Conservation (phyloP, 805 yeast species). For the Pichia cephalocereana region DNA sequence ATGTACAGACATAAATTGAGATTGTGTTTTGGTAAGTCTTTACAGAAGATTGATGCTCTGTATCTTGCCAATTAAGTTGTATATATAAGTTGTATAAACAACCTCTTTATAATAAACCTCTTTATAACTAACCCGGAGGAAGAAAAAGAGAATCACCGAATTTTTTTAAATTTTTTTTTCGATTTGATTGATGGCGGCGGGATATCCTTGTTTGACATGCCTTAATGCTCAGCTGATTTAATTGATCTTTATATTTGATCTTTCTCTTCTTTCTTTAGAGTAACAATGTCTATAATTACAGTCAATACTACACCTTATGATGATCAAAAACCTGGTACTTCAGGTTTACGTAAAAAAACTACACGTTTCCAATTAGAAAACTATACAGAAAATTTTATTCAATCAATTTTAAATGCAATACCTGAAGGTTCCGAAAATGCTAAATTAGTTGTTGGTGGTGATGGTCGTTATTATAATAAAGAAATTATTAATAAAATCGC, state of each 20-base stretch:
- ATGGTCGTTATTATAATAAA: slow-evolving; percentile 87
- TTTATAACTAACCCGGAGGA: too few relatives aligned
- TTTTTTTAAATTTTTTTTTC: too few relatives aligned
- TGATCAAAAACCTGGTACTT: slow-evolving; percentile 97
- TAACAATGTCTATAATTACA: background rate
- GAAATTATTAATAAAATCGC: slow-evolving; percentile 74
- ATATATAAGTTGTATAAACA: too few relatives aligned
- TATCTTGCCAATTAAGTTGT: slow-evolving; percentile 26
- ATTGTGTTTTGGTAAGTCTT: slow-evolving; percentile 58
- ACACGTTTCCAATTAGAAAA: slow-evolving; percentile 65
- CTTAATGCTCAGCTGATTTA: background rate
- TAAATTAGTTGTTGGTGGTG: slow-evolving; percentile 89
- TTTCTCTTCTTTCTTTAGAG: too few relatives aligned
- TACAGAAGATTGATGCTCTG: slow-evolving; percentile 87
- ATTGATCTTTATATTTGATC: too few relatives aligned
- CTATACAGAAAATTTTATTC: slow-evolving; percentile 92
- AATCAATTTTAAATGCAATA: slow-evolving; percentile 72
- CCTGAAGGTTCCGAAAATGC: slow-evolving; percentile 80
- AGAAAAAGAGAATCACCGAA: too few relatives aligned
- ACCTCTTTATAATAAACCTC: too few relatives aligned
- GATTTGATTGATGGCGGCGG: too few relatives aligned
- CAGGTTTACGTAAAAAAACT: slow-evolving; percentile 91
- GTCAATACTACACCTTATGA: slow-evolving; percentile 65
- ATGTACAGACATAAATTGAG: slow-evolving; percentile 78
- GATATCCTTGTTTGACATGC: too few relatives aligned